phyloP scores from a whole-genome alignment of 78 protist genomes.

The Tieghemostelium lacteum region DNA sequence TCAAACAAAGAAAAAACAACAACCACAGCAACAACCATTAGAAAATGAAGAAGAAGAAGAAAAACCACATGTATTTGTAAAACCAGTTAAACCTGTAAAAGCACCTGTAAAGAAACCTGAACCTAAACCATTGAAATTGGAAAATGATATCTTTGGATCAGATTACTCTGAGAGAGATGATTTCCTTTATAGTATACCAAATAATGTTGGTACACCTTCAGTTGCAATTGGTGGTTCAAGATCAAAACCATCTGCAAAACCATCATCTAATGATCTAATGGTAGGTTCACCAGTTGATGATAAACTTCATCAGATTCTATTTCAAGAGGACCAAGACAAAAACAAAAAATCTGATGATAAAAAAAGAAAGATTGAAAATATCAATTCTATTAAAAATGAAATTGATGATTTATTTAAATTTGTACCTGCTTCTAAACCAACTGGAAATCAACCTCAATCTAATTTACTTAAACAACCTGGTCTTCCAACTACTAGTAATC shows the following conservation, averaged over 20 bases:
- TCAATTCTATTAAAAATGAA: neutral
- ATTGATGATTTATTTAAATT: neutral
- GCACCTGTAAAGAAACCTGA: no score
- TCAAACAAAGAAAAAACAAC: neutral
- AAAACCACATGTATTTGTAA: neutral
- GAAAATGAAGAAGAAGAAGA: no score
- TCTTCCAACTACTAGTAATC: no score
- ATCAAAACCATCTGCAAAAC: neutral
- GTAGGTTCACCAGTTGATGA: neutral
- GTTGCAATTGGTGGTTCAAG: neutral
- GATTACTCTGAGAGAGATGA: neutral
- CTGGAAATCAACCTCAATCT: neutral
- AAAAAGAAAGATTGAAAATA: neutral
- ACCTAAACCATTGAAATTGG: no score
- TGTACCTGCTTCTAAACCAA: neutral
- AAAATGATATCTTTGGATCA: no score
- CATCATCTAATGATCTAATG: neutral
- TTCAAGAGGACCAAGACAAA: neutral
- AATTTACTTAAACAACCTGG: neutral
- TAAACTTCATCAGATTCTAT: no score
- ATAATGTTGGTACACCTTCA: neutral
- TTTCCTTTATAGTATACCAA: neutral
- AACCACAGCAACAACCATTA: neutral
- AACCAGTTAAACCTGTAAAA: no score
- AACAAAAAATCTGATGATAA: neutral